Percentiles rank a stretch among this genome's conserved stretches.
These are phyloP conservation scores for Cordyceps sp. DNA, from an alignment of 2,329 filamentous ascomycete genomes.

Conservation along the genomic window DNA sequence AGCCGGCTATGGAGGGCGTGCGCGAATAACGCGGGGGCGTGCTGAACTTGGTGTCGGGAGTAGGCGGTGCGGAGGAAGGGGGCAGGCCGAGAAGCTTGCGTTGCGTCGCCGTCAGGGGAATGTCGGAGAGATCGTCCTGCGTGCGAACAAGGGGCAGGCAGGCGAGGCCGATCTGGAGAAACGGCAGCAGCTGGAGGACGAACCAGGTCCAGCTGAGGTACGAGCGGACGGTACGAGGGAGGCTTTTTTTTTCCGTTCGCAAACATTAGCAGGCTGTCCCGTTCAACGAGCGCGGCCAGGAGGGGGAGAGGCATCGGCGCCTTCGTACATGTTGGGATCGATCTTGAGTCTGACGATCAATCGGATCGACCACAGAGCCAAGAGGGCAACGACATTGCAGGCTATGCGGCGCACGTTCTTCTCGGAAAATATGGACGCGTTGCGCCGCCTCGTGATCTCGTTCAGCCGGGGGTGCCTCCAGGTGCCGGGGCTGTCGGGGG, in stretches of 20 bases:
- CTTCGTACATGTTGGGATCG: slow-evolving; percentile 21
- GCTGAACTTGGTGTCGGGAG: slow-evolving; percentile 53
- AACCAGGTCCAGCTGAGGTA: slow-evolving; percentile 29
- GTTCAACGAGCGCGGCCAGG: background rate
- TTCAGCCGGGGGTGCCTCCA: slow-evolving; percentile 84
- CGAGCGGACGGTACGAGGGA: slow-evolving; percentile 13
- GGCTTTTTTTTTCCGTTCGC: slow-evolving; percentile 14
- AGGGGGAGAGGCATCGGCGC: background rate
- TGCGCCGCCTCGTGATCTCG: slow-evolving; percentile 71
- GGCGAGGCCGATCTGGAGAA: slow-evolving; percentile 56
- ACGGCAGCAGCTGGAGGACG: slow-evolving; percentile 35
- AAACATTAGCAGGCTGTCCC: background rate
- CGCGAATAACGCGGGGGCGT: slow-evolving; percentile 79
- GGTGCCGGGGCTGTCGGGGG: slow-evolving; percentile 49
- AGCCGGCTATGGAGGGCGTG: slow-evolving; percentile 49
- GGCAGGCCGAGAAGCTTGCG: slow-evolving; percentile 69
- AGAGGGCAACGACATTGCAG: slow-evolving; percentile 42
- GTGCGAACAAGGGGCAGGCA: slow-evolving; percentile 55
- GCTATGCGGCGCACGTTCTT: slow-evolving; percentile 55
- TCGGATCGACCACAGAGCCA: slow-evolving; percentile 20
- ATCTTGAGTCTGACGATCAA: slow-evolving; percentile 18
- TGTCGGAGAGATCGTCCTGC: slow-evolving; percentile 69
- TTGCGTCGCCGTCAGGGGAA: slow-evolving; percentile 63
- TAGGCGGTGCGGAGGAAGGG: slow-evolving; percentile 43
- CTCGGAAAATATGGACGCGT: slow-evolving; percentile 62